Percentiles rank a stretch among this genome's conserved stretches.
These are phyloP conservation scores for Starmera stellimalicola DNA, from an alignment of 1,139 yeast genomes.

Conservation along the genomic window DNA sequence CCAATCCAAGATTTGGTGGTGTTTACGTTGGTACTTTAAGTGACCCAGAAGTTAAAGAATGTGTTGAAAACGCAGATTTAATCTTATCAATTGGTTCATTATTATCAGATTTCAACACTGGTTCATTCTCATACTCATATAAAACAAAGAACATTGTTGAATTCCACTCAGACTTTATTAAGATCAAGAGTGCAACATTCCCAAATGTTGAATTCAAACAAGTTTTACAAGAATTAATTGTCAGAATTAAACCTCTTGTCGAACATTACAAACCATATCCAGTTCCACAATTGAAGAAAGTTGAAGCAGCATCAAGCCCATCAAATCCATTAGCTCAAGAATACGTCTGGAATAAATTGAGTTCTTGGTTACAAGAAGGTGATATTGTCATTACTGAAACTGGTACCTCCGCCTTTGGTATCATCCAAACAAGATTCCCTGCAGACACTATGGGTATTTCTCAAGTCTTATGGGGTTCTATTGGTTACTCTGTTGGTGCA, in stretches of 20 bases:
- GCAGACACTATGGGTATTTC: slow-evolving; percentile 66
- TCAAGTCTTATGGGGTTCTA: slow-evolving; percentile 87
- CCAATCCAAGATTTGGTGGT: slow-evolving; percentile 72
- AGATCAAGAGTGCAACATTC: slow-evolving; percentile 67
- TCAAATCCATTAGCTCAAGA: slow-evolving; percentile 51
- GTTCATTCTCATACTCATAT: slow-evolving; percentile 78
- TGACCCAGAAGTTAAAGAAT: slow-evolving; percentile 62
- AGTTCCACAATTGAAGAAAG: slow-evolving; percentile 33
- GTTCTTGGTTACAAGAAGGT: slow-evolving; percentile 68
- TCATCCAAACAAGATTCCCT: slow-evolving; percentile 73
- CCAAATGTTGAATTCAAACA: slow-evolving; percentile 74
- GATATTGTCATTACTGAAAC: slow-evolving; percentile 81
- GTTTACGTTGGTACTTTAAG: slow-evolving; percentile 79
- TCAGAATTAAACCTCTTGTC: slow-evolving; percentile 28
- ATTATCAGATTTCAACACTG: slow-evolving; percentile 83
- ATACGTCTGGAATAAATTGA: slow-evolving; percentile 73
- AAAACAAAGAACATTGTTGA: slow-evolving; percentile 73
- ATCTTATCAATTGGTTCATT: slow-evolving; percentile 74
- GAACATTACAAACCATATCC: slow-evolving; percentile 34
- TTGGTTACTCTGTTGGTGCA: slow-evolving; percentile 84
- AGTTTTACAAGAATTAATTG: slow-evolving; percentile 41
- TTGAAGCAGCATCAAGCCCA: slow-evolving; percentile 25
- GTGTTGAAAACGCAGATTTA: slow-evolving; percentile 72
- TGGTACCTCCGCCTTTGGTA: slow-evolving; percentile 87
- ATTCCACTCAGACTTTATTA: slow-evolving; percentile 83